These are phyloP conservation scores for Trypanosoma scelopori DNA, from an alignment of 208 protist genomes.

Conservation along the genomic window DNA sequence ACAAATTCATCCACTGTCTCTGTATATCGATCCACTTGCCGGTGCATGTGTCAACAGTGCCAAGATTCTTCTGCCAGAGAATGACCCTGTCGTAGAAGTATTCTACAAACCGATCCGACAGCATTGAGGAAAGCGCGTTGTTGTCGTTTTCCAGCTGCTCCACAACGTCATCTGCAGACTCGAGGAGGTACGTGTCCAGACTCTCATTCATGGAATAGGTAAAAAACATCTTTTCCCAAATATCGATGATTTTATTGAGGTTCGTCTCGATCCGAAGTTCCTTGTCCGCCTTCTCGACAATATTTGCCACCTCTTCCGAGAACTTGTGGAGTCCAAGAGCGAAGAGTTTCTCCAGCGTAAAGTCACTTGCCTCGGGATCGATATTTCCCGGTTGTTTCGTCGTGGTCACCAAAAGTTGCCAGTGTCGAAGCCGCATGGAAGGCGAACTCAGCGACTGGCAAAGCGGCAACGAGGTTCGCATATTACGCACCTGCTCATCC, in stretches of 20 bases:
- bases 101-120: constrained; percentile 95
- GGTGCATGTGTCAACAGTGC: constrained; percentile 95
- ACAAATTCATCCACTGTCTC: constrained; percentile 97
- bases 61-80: constrained; percentile 95
- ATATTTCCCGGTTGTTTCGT: constrained; percentile 90
- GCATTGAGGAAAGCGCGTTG: constrained; percentile 96
- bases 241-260: constrained; percentile 94
- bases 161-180: constrained; percentile 93
- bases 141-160: constrained; percentile 96
- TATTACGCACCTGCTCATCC: constrained; percentile 93
- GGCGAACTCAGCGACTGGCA: constrained; percentile 93
- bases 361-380: constrained; percentile 86
- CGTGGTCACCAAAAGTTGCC: constrained; percentile 93
- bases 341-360: constrained; percentile 96
- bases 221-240: constrained; percentile 94
- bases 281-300: constrained; percentile 97
- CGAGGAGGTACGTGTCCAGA: constrained; percentile 91
- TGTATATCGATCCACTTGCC: constrained; percentile 96
- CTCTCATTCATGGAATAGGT: constrained; percentile 86
- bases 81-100: constrained; percentile 96
- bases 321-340: constrained; percentile 96
- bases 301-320: constrained; percentile 95
- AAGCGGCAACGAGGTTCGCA: constrained; percentile 92
- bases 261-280: constrained; percentile 97
- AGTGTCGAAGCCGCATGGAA: constrained; percentile 96